Percentiles rank a stretch among this genome's conserved stretches.
These are phyloP conservation scores for Sequoia sempervirens DNA, from an alignment of 75 land plant genomes.

Conservation along the genomic window DNA sequence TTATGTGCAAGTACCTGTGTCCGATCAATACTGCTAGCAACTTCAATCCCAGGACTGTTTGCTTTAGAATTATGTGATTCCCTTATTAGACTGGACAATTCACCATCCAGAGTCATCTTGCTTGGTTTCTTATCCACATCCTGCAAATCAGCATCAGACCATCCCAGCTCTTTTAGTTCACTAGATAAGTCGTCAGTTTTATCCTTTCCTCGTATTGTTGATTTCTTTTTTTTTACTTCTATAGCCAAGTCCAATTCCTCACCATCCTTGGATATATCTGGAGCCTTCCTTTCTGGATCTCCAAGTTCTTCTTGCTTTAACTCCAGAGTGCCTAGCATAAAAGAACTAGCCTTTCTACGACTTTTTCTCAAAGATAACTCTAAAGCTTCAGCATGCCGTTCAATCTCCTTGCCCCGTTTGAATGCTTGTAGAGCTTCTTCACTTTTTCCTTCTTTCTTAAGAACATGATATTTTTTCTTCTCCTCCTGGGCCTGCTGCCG, in stretches of 20 bases:
- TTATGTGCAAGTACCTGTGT: slow-evolving; percentile 72
- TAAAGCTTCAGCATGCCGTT: slow-evolving; percentile 78
- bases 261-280: not conserved
- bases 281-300: slow-evolving; percentile 16
- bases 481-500: slow-evolving; percentile 77
- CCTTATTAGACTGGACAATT: slow-evolving; percentile 50
- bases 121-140: slow-evolving; percentile 50
- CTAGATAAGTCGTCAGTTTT: slow-evolving; percentile 57
- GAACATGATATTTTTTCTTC: slow-evolving; percentile 56
- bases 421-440: slow-evolving; percentile 85
- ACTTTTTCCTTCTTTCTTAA: slow-evolving; percentile 84
- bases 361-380: slow-evolving; percentile 59
- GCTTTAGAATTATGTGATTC: slow-evolving; percentile 36
- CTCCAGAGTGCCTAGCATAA: slow-evolving; percentile 9
- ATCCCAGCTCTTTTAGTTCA: slow-evolving; percentile 85
- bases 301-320: slow-evolving; percentile 7
- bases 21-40: slow-evolving; percentile 31
- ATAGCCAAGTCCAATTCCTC: not conserved
- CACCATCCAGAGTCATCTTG: slow-evolving; percentile 57
- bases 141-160: slow-evolving; percentile 75
- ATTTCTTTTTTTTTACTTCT: not conserved
- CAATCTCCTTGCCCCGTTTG: slow-evolving; percentile 91
- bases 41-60: slow-evolving; percentile 15
- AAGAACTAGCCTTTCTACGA: slow-evolving; percentile 32
- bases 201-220: slow-evolving; percentile 14